Evolutionary conservation across 2,329 filamentous ascomycete species (phyloP).

Genomic region (Ilyonectria mors-panacis): DNA sequence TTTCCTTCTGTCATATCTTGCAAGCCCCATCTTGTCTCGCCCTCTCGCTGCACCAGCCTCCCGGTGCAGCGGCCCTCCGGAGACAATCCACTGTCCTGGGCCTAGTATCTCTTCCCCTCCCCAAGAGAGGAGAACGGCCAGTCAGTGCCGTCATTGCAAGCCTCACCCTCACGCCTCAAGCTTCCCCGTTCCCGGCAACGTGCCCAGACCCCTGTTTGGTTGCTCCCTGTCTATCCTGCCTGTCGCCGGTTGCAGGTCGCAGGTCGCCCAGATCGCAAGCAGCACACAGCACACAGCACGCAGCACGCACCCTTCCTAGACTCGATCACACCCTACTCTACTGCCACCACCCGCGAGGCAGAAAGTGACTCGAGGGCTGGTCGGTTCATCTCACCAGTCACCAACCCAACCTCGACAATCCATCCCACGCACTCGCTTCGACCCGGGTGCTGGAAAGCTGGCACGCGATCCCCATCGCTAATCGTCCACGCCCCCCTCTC

Average conservation of each 20-base stretch:
- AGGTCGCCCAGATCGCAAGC: constrained; percentile 24
- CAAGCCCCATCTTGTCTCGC: background rate
- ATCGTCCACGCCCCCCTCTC: constrained; percentile 38
- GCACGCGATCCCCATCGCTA: constrained; percentile 47
- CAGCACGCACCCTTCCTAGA: constrained; percentile 18
- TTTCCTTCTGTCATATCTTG: constrained; percentile 33
- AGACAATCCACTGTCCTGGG: constrained; percentile 7
- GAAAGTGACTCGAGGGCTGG: background rate
- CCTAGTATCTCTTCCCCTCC: background rate
- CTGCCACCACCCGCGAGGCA: constrained; percentile 9
- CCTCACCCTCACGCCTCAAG: constrained; percentile 6
- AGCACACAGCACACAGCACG: background rate
- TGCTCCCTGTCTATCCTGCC: constrained; percentile 10
- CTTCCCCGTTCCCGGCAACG: constrained; percentile 23
- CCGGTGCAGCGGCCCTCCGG: background rate
- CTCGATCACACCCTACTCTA: constrained; percentile 5
- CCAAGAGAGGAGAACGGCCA: background rate
- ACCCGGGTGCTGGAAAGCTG: constrained; percentile 31
- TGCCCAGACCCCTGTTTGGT: constrained; percentile 8
- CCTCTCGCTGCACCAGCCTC: background rate
- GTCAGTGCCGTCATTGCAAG: constrained; percentile 9
- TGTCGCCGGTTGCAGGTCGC: constrained; percentile 24
- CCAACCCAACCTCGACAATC: constrained; percentile 9
- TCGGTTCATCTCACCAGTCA: constrained; percentile 21
- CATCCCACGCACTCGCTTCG: constrained; percentile 25